phyloP scores from a whole-genome alignment of 768 basidiomycete genomes.

The Arthromyces matolae region DNA sequence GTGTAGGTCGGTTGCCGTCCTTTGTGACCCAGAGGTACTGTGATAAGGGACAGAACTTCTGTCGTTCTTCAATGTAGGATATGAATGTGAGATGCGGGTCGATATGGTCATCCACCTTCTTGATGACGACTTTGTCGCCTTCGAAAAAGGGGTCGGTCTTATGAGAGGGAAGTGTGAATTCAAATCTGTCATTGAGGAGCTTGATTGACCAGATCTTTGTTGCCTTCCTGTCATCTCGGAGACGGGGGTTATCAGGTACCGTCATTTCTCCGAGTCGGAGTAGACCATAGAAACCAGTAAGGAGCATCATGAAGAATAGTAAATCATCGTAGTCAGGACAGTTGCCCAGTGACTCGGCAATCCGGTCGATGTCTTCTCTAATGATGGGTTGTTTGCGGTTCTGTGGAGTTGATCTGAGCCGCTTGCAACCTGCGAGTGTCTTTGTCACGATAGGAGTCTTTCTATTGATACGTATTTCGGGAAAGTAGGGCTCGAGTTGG shows the following conservation, averaged over 20 bases:
- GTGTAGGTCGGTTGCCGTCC: slow-evolving; percentile 10
- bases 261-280: slow-evolving; percentile 26
- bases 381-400: slow-evolving; percentile 22
- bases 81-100: slow-evolving; percentile 3
- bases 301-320: slow-evolving; percentile 27
- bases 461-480: slow-evolving; percentile 21
- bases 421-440: slow-evolving; percentile 26
- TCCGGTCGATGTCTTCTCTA: not conserved
- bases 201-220: not conserved
- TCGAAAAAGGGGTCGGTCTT: slow-evolving; percentile 21
- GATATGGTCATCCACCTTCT: not conserved
- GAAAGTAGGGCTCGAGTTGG: too few species aligned
- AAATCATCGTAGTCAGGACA: slow-evolving; percentile 17
- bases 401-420: slow-evolving; percentile 13
- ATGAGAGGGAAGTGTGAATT: slow-evolving; percentile 13
- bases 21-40: slow-evolving; percentile 15
- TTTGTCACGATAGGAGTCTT: slow-evolving; percentile 18
- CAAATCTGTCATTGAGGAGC: not conserved
- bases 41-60: slow-evolving; percentile 5
- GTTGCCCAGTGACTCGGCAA: too few species aligned
- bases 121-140: slow-evolving; percentile 16
- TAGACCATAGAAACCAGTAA: slow-evolving; percentile 23
- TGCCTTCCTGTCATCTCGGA: slow-evolving; percentile 9
- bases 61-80: slow-evolving; percentile 2
- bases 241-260: slow-evolving; percentile 17